Conservation (phyloP, 2,329 filamentous ascomycete genomes). For the Ophiocordyceps camponoti-floridani region DNA sequence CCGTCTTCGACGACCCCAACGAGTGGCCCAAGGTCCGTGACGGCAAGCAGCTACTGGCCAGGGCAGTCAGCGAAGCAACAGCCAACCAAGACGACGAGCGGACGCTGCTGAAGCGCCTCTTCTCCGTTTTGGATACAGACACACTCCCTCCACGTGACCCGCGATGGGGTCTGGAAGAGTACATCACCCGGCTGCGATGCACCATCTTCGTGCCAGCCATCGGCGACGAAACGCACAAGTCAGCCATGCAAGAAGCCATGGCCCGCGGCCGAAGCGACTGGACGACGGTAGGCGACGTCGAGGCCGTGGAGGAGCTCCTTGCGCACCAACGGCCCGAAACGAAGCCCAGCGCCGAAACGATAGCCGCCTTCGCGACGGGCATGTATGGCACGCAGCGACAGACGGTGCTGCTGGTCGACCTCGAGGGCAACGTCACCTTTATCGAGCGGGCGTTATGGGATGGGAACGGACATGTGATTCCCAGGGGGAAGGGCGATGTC, state of each 20-base stretch:
- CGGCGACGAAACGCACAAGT: conserved; percentile 26
- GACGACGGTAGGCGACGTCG: neutral
- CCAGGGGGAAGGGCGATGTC: conserved; percentile 35
- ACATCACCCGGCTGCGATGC: conserved; percentile 33
- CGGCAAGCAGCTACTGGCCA: conserved; percentile 28
- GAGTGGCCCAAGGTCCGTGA: conserved; percentile 43
- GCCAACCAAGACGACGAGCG: conserved; percentile 21
- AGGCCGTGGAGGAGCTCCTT: conserved; percentile 15
- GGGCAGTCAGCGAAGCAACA: conserved; percentile 22
- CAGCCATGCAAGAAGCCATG: conserved; percentile 24
- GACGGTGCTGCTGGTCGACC: conserved; percentile 43
- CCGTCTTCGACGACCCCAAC: conserved; percentile 31
- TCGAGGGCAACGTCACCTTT: conserved; percentile 42
- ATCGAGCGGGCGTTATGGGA: conserved; percentile 44
- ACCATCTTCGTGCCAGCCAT: conserved; percentile 45
- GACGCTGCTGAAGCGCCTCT: conserved; percentile 31
- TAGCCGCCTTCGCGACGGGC: conserved; percentile 34
- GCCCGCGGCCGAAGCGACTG: conserved; percentile 18
- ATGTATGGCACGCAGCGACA: conserved; percentile 49
- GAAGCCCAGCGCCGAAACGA: conserved; percentile 6
- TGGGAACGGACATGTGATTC: conserved; percentile 33
- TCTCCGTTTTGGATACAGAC: conserved; percentile 36
- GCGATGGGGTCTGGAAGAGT: conserved; percentile 30
- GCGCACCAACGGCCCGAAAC: conserved; percentile 19
- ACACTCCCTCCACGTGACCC: conserved; percentile 27